Percentiles rank a stretch among this genome's conserved stretches.
Evolutionary conservation across 345 rosid genomes (phyloP).

Genomic region (Citrus inodora): DNA sequence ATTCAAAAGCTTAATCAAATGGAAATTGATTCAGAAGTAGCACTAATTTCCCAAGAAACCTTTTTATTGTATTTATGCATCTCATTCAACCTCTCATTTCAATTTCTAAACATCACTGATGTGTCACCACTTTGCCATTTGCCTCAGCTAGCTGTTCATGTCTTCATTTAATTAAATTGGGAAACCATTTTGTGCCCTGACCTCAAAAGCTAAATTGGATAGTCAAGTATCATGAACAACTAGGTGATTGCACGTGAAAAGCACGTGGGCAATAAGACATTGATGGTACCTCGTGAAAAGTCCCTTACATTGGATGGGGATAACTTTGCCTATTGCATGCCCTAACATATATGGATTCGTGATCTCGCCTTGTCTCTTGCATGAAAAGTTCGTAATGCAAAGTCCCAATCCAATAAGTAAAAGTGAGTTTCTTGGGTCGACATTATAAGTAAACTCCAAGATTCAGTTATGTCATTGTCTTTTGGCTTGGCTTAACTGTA

Average conservation of each 20-base stretch:
- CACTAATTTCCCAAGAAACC: background rate
- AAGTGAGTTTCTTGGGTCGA: background rate
- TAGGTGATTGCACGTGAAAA: slow-evolving; percentile 21
- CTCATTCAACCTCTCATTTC: background rate
- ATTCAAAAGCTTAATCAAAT: background rate
- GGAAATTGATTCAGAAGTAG: background rate
- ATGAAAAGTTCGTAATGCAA: background rate
- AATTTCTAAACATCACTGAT: background rate
- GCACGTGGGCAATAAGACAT: slow-evolving; percentile 20
- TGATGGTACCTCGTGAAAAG: slow-evolving; percentile 11
- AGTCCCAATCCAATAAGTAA: background rate
- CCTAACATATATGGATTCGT: background rate
- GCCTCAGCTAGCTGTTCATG: background rate
- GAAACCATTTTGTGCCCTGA: background rate
- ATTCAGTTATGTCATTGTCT: background rate
- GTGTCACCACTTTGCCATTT: background rate
- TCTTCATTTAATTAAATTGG: background rate
- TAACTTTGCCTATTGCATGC: slow-evolving; percentile 4
- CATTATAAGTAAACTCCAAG: background rate
- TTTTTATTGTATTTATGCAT: background rate
- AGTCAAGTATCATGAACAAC: slow-evolving; percentile 7
- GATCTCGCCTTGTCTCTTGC: slow-evolving; percentile 15
- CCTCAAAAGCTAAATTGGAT: background rate
- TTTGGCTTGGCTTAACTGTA: background rate
- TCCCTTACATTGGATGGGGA: slow-evolving; percentile 7